Conservation (phyloP, 2,329 filamentous ascomycete species). For the Capronia americana region DNA sequence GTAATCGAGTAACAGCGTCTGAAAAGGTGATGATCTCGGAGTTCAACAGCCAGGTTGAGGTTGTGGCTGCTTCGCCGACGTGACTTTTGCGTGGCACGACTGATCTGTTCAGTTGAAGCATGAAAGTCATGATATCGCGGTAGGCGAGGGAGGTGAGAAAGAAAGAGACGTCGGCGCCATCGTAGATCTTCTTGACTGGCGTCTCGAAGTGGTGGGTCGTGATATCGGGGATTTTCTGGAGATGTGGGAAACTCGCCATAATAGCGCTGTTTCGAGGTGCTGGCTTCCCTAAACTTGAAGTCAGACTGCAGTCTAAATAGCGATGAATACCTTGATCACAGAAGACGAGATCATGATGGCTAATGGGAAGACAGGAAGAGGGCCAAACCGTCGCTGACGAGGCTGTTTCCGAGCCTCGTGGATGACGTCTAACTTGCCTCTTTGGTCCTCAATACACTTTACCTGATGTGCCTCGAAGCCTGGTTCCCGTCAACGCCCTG, state of each 20-base stretch:
- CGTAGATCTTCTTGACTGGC: conserved; percentile 83
- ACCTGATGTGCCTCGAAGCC: too few species aligned
- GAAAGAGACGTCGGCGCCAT: conserved; percentile 77
- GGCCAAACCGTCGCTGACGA: not conserved
- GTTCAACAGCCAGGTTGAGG: conserved; percentile 60
- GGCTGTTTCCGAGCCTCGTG: not conserved
- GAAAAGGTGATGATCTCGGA: conserved; percentile 56
- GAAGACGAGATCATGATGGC: not conserved
- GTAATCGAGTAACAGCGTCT: conserved; percentile 68
- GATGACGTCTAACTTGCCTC: conserved; percentile 5
- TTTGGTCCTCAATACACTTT: not conserved
- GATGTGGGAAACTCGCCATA: conserved; percentile 23
- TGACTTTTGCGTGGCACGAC: conserved; percentile 72
- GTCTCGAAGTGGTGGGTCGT: conserved; percentile 64
- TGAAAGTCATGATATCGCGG: conserved; percentile 81
- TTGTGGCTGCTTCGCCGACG: conserved; percentile 44
- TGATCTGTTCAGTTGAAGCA: conserved; percentile 87
- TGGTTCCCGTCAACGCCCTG: not conserved
- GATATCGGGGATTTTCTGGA: conserved; percentile 23
- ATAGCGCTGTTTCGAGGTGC: not conserved
- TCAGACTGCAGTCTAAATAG: not conserved
- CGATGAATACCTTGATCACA: not conserved
- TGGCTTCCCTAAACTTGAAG: not conserved
- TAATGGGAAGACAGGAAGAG: not conserved
- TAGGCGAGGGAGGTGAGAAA: conserved; percentile 86